A percentile compares a stretch with the other conserved stretches of the same genome.
Conservation (phyloP, 768 basidiomycete genomes). For the Peribolospora baueri region DNA sequence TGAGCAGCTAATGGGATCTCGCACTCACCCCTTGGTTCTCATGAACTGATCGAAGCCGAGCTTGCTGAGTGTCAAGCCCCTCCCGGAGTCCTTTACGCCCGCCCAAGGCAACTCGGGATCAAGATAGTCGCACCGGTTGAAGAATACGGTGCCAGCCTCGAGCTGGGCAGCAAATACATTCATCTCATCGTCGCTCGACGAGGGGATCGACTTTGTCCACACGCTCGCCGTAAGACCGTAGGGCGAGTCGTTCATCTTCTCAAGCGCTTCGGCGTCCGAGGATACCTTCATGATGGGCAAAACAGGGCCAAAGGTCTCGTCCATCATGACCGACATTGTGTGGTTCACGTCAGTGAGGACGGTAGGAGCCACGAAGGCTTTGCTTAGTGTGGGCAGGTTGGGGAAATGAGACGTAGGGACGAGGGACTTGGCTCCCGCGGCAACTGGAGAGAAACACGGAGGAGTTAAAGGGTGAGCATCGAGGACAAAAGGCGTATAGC, state of each 20-base stretch:
- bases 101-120: conserved; percentile 90
- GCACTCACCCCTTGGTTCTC: conserved; percentile 5
- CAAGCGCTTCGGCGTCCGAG: conserved; percentile 65
- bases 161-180: conserved; percentile 40
- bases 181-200: conserved; percentile 43
- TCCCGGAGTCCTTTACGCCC: conserved; percentile 76
- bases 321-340: conserved; percentile 80
- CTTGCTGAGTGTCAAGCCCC: conserved; percentile 70
- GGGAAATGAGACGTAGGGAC: conserved; percentile 44
- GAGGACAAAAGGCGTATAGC: too few relatives aligned
- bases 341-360: conserved; percentile 76
- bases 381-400: conserved; percentile 37
- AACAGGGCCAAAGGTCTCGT: conserved; percentile 42
- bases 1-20: too few relatives aligned
- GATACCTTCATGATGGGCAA: conserved; percentile 74
- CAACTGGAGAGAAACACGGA: conserved; percentile 26
- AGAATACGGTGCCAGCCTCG: conserved; percentile 74
- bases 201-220: conserved; percentile 53
- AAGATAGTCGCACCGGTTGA: conserved; percentile 70
- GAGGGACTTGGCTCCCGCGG: conserved; percentile 52
- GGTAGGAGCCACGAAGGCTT: conserved; percentile 71
- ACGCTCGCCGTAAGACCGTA: conserved; percentile 86
- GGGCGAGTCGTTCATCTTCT: conserved; percentile 83
- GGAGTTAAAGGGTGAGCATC: too few relatives aligned
- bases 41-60: conserved; percentile 31